phyloP scores from a whole-genome alignment of 2,329 filamentous ascomycete genomes.

The Bipolaris bicolor region DNA sequence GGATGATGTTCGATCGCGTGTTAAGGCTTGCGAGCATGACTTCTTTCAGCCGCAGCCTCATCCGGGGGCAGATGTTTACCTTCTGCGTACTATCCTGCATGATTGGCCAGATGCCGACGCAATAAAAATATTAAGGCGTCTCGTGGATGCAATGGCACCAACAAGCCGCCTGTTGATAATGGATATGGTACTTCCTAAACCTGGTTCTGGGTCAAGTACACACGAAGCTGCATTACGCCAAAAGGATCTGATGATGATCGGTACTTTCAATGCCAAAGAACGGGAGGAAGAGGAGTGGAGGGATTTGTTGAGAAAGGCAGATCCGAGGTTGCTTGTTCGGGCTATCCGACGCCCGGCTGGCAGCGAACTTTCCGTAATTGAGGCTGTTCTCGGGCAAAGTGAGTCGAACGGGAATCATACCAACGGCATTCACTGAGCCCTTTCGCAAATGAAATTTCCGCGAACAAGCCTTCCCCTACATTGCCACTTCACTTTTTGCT shows the following conservation, averaged over 20 bases:
- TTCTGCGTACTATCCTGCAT: slow-evolving; percentile 64
- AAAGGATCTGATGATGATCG: slow-evolving; percentile 13
- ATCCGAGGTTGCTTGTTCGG: background rate
- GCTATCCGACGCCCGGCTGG: slow-evolving; percentile 1
- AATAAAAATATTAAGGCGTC: slow-evolving; percentile 5
- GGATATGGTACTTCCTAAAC: slow-evolving; percentile 14
- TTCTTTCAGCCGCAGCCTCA: slow-evolving; percentile 4
- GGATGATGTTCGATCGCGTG: background rate
- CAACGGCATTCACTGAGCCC: background rate
- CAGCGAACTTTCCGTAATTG: slow-evolving; percentile 5
- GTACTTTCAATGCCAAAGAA: slow-evolving; percentile 12
- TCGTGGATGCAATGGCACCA: background rate
- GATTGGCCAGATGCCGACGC: slow-evolving; percentile 61
- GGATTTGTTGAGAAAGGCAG: slow-evolving; percentile 3
- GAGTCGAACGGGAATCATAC: background rate
- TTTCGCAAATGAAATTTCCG: background rate
- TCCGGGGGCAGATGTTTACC: slow-evolving; percentile 52
- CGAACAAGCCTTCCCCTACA: background rate
- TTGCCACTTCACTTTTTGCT: background rate
- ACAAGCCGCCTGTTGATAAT: slow-evolving; percentile 5
- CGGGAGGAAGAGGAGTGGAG: slow-evolving; percentile 12
- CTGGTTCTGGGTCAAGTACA: slow-evolving; percentile 4
- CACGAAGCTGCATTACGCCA: slow-evolving; percentile 6
- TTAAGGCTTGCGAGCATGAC: slow-evolving; percentile 2
- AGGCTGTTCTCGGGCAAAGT: background rate